Evolutionary conservation across 140 eudicot species (phyloP).

Genomic region (Anethum foeniculum): DNA sequence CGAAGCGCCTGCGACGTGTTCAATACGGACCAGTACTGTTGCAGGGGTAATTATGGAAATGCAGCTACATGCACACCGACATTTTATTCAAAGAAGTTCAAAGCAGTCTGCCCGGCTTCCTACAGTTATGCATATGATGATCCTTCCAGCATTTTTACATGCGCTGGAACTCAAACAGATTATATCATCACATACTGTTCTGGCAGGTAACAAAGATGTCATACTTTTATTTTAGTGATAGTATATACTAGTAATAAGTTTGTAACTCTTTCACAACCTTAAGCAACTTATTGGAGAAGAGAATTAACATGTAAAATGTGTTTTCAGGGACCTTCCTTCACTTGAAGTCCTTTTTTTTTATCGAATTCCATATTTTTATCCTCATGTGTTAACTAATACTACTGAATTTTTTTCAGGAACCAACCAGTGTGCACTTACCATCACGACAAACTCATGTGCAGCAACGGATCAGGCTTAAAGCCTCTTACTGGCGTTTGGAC

Average conservation of each 20-base stretch:
- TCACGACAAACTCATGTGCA: constrained; percentile 48
- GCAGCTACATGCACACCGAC: constrained; percentile 61
- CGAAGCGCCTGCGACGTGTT: constrained; percentile 88
- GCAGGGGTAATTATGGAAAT: constrained; percentile 58
- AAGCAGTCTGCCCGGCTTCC: constrained; percentile 69
- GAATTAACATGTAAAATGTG: not conserved
- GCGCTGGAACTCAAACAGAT: constrained; percentile 39
- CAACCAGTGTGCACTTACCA: constrained; percentile 62
- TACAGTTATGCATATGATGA: constrained; percentile 90
- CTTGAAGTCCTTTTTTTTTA: no score
- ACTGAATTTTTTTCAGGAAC: constrained; percentile 27
- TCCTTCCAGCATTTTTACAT: constrained; percentile 68
- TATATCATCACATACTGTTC: constrained; percentile 66
- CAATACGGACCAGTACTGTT: constrained; percentile 73
- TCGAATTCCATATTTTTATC: not conserved
- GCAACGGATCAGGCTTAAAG: constrained; percentile 36
- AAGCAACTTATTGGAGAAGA: not conserved
- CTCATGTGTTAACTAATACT: not conserved
- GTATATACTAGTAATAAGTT: not conserved
- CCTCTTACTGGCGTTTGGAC: constrained; percentile 15
- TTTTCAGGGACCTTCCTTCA: not conserved
- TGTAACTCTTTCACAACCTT: not conserved
- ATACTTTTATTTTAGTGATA: not conserved
- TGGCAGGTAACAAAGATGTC: constrained; percentile 36
- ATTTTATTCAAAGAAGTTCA: constrained; percentile 56